A percentile compares a stretch with the other conserved stretches of the same genome.
Conservation (phyloP, 768 basidiomycete species). For the Multifurca ochricompacta region DNA sequence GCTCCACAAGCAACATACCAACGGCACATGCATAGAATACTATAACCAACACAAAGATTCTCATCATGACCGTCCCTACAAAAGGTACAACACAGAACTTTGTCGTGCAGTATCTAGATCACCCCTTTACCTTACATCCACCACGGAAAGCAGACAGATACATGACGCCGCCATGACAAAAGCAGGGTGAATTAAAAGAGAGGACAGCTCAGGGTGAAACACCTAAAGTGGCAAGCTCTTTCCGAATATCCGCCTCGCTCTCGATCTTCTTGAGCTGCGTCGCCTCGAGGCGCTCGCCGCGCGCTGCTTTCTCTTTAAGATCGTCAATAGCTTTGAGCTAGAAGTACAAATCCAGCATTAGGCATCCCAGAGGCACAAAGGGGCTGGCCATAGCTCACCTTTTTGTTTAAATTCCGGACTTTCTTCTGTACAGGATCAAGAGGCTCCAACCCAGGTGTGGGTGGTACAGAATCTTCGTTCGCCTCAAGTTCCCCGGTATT, state of each 20-base stretch:
- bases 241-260: conserved; percentile 74
- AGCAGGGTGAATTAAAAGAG: background rate
- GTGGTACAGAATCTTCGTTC: conserved; percentile 34
- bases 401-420: conserved; percentile 90
- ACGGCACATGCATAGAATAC: too few species aligned
- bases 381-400: conserved; percentile 42
- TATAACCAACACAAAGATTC: too few species aligned
- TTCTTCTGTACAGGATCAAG: conserved; percentile 86
- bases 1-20: too few species aligned
- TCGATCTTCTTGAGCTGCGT: conserved; percentile 98
- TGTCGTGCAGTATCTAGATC: too few species aligned
- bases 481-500: conserved; percentile 16
- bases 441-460: conserved; percentile 49
- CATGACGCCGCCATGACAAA: background rate
- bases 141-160: background rate
- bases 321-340: conserved; percentile 99
- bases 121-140: background rate
- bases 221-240: conserved; percentile 51
- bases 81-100: too few species aligned
- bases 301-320: conserved; percentile 83
- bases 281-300: conserved; percentile 87
- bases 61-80: too few species aligned
- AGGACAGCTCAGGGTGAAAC: background rate
- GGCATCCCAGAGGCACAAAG: background rate
- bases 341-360: conserved; percentile 8